phyloP scores from a whole-genome alignment of 192 early-diverging fungal species.

The Gigaspora rosea region DNA sequence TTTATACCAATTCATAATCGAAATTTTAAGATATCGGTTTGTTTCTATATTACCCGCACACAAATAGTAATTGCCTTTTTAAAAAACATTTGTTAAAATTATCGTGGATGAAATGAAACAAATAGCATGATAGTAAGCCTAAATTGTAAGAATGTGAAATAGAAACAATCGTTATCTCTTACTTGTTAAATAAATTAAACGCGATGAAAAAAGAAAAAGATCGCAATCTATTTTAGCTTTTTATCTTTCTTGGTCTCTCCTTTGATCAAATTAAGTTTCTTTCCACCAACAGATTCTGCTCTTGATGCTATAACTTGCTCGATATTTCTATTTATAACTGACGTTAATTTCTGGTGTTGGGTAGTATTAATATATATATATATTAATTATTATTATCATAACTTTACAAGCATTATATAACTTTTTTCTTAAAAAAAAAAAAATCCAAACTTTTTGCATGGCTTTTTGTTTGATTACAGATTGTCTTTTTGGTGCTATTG shows the following conservation, averaged over 20 bases:
- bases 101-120: too few relatives aligned
- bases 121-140: too few relatives aligned
- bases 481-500: conserved; percentile 23
- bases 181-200: too few relatives aligned
- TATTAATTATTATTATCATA: background rate
- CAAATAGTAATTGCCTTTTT: too few relatives aligned
- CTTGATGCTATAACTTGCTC: conserved; percentile 28
- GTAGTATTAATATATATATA: background rate
- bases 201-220: too few relatives aligned
- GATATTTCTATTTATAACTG: conserved; percentile 23
- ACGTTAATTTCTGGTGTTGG: conserved; percentile 4
- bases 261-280: conserved; percentile 18
- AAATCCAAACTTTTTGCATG: background rate
- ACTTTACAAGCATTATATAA: background rate
- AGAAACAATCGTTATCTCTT: too few relatives aligned
- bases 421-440: background rate
- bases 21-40: too few relatives aligned
- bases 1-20: too few relatives aligned
- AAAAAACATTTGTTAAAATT: too few relatives aligned
- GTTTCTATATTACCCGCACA: too few relatives aligned
- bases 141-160: too few relatives aligned
- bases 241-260: background rate
- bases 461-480: conserved; percentile 12
- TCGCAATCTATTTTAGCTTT: background rate
- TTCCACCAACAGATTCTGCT: conserved; percentile 12